phyloP scores from a whole-genome alignment of 345 rosid genomes.

The Gossypium mustelinum region DNA sequence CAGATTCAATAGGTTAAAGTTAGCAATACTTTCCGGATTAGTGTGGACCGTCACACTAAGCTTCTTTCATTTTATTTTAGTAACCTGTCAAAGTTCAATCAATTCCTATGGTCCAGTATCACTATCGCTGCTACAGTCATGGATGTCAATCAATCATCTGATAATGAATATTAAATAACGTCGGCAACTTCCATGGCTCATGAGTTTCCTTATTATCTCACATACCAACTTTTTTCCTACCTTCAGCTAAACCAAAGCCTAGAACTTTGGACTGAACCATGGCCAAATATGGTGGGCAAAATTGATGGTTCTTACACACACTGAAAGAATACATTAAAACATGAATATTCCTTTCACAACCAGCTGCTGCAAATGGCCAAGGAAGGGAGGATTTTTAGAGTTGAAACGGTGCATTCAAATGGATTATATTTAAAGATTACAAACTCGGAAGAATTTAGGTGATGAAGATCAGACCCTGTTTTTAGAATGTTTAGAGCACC shows the following conservation, averaged over 20 bases:
- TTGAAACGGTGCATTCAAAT: not conserved
- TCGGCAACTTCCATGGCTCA: not conserved
- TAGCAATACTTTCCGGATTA: no score
- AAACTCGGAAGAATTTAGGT: no score
- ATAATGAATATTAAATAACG: not conserved
- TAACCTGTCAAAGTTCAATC: not conserved
- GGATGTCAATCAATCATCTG: not conserved
- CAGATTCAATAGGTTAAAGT: no score
- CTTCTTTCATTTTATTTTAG: no score
- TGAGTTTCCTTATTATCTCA: not conserved
- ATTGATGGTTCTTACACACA: constrained; percentile 38
- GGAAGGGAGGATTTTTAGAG: not conserved
- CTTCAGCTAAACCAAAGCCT: not conserved
- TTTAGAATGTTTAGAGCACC: no score
- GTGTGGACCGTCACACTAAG: no score
- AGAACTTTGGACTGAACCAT: constrained; percentile 6
- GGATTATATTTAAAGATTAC: not conserved
- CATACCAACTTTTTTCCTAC: not conserved
- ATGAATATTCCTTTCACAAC: constrained; percentile 45
- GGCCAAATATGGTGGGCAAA: constrained; percentile 33
- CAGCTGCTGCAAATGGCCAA: not conserved
- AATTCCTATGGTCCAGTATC: not conserved
- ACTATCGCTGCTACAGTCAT: not conserved
- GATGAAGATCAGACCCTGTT: no score
- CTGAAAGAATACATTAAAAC: constrained; percentile 50